Evolutionary conservation across 495 filamentous ascomycete genomes (phyloP), one percentile per base, ranked within the genome.

Genomic region (Penicillium steckii): DNA sequence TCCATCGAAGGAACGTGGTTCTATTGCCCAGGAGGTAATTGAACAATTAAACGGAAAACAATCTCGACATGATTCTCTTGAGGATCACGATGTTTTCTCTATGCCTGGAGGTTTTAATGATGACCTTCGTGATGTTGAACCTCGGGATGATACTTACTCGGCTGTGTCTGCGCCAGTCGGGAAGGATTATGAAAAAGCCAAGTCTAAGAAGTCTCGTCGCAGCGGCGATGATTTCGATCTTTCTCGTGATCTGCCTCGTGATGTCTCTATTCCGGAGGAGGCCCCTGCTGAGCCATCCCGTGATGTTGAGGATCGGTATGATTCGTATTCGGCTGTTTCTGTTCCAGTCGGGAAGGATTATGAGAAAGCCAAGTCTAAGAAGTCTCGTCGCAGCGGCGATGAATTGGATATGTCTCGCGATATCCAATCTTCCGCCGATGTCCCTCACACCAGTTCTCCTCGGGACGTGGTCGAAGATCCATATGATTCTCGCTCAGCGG

Each of bases 51-150:
- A 67, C 24, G 50, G 52, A 3, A 65, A 60, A 33, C 52, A 22
- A 44, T 13, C 23, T 17, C 44, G 40, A 8, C n/a, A 55, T 17
- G 35, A 44, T 3, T 67, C 63, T 5, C 57, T 63, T 6, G 55
- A 60, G 0, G 37, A 41, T 9, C 38, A 64, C 7, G 64, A 69
- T 49, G 59, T 56, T 17, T 63, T 67, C 46, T 64, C 62, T 18
- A 73, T 76, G 72, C 74, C 74, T 15, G 75, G 72, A 47, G 68
- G 62, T 12, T 78, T 78, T 8, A 51, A 55, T 3, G 65, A 49
- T 17, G 33, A 37, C 3, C 13, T 7, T 37, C 33, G 15, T 15
- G 2, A 37, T 21, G 61, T 63, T 8, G 30, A 53, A 23, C 38
- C 48, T 21, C 44, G 21, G n/a, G 60, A 61, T 30, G 57, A 54